Conservation (phyloP, 176 grass and related monocot genomes). For the Bromus sterilis region DNA sequence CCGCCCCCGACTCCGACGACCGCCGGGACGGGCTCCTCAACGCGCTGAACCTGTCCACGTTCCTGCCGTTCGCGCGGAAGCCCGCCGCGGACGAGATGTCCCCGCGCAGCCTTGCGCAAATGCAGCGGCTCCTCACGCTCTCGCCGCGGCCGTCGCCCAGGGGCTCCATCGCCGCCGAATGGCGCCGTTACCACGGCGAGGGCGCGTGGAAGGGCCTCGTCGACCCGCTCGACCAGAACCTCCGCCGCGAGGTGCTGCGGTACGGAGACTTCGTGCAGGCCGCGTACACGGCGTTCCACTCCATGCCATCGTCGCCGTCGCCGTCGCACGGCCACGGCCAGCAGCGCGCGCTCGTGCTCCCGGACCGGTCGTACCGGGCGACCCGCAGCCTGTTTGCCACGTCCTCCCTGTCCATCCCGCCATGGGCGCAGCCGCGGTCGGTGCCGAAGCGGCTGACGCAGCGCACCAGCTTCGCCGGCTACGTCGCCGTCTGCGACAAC, state of each 20-base stretch:
- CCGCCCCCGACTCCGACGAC: not conserved
- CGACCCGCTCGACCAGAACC: constrained; percentile 56
- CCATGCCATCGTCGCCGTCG: constrained; percentile 23
- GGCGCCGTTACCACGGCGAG: constrained; percentile 52
- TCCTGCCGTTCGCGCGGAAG: constrained; percentile 25
- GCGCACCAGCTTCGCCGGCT: constrained; percentile 63
- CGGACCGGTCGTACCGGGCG: constrained; percentile 47
- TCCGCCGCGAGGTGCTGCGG: constrained; percentile 69
- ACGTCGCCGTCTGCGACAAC: constrained; percentile 63
- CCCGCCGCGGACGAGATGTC: constrained; percentile 46
- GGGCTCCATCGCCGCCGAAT: constrained; percentile 35
- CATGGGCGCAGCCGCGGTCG: constrained; percentile 32
- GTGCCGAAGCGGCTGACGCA: constrained; percentile 28
- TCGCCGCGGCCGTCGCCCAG: constrained; percentile 48
- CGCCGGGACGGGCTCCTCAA: constrained; percentile 13
- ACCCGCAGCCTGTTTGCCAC: constrained; percentile 67
- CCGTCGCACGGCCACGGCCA: not conserved
- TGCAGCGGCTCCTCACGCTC: constrained; percentile 56
- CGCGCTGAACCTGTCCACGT: constrained; percentile 48
- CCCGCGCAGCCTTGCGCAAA: constrained; percentile 54
- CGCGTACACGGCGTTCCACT: constrained; percentile 56
- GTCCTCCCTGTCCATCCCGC: constrained; percentile 44
- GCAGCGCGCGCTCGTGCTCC: constrained; percentile 28
- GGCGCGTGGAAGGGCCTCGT: constrained; percentile 53
- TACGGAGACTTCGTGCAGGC: constrained; percentile 69